Conservation (phyloP, 2,329 filamentous ascomycete genomes). For the Arthrinium phaeospermum region DNA sequence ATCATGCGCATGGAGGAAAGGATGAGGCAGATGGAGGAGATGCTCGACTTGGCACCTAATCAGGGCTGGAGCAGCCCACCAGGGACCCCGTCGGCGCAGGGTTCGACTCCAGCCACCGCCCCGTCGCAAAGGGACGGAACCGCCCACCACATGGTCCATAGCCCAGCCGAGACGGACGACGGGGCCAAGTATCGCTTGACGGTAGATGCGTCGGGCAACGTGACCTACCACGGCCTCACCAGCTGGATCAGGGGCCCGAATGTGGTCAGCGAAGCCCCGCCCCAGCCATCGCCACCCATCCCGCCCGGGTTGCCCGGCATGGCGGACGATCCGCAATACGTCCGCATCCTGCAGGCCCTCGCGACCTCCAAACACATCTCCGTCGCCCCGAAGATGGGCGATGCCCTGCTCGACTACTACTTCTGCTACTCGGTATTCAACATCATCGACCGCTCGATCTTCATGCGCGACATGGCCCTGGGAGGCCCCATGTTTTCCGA, state of each 20-base stretch:
- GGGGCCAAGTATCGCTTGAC: constrained; percentile 17
- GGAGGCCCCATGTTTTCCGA: constrained; percentile 19
- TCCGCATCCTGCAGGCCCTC: constrained; percentile 14
- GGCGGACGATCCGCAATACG: background rate
- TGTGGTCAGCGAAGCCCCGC: constrained; percentile 6
- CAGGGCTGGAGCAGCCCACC: constrained; percentile 2
- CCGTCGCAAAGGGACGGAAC: background rate
- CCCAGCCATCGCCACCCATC: background rate
- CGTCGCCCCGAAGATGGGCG: constrained; percentile 12
- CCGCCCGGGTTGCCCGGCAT: background rate
- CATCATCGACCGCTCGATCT: constrained; percentile 15
- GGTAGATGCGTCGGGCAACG: constrained; percentile 8
- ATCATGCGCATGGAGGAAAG: constrained; percentile 15
- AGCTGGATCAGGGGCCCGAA: constrained; percentile 14
- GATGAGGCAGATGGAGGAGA: constrained; percentile 16
- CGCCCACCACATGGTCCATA: background rate
- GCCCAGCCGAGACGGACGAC: background rate
- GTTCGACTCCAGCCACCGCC: background rate
- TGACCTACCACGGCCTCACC: constrained; percentile 16
- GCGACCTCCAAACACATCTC: constrained; percentile 14
- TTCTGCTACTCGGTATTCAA: constrained; percentile 16
- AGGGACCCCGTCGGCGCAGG: background rate
- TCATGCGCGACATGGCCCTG: constrained; percentile 14
- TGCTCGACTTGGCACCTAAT: background rate
- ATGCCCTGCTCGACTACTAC: constrained; percentile 7